phyloP scores from a whole-genome alignment of 176 grass and related monocot genomes.

The Poa annua region DNA sequence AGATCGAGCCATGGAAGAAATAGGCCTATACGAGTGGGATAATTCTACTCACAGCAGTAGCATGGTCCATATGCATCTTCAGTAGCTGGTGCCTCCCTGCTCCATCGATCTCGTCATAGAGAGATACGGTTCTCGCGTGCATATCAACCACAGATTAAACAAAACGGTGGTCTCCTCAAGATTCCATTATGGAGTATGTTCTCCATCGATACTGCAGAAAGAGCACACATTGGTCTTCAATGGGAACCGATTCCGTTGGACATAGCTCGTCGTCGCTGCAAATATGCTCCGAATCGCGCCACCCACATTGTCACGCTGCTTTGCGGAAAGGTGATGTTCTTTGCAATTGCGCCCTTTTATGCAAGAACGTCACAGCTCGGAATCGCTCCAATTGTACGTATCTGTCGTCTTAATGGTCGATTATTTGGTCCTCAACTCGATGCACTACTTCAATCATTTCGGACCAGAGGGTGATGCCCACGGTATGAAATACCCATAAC shows the following conservation, averaged over 20 bases:
- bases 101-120: constrained; percentile 14
- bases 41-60: neutral
- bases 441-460: too few relatives aligned
- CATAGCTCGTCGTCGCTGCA: neutral
- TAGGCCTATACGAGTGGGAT: neutral
- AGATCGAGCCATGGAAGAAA: constrained; percentile 4
- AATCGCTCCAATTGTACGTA: constrained; percentile 10
- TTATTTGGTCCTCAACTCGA: neutral
- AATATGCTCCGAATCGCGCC: constrained; percentile 32
- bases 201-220: neutral
- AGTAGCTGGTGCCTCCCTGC: neutral
- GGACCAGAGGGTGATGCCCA: too few relatives aligned
- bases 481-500: too few relatives aligned
- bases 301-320: constrained; percentile 14
- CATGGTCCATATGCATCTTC: constrained; percentile 4
- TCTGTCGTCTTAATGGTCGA: neutral
- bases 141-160: constrained; percentile 28
- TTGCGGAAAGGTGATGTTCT: constrained; percentile 45
- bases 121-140: constrained; percentile 33
- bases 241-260: too few relatives aligned
- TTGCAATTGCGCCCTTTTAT: constrained; percentile 33
- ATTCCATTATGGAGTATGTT: neutral
- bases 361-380: constrained; percentile 16
- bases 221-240: neutral
- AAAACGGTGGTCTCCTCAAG: constrained; percentile 13